A percentile compares a stretch with the other conserved stretches of the same genome.
phyloP scores from a whole-genome alignment of 2,329 filamentous ascomycete genomes.

The Neocucurbitaria cava region DNA sequence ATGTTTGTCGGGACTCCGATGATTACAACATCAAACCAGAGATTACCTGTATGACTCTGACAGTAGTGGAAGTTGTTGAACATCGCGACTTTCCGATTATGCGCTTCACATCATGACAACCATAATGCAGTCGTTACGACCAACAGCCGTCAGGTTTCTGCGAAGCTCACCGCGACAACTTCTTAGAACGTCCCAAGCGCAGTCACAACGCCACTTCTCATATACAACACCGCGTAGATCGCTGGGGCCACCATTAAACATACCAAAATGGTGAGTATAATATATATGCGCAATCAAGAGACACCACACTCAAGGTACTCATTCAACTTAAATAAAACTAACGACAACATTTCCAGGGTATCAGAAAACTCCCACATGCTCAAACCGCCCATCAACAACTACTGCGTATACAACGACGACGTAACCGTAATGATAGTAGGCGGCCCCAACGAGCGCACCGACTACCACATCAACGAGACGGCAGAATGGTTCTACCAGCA shows the following conservation, averaged over 20 bases:
- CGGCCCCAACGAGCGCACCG: slow-evolving; percentile 92
- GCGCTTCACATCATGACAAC: slow-evolving; percentile 6
- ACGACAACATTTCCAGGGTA: slow-evolving; percentile 67
- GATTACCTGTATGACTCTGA: too few relatives aligned
- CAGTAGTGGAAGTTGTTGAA: background rate
- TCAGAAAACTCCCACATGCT: slow-evolving; percentile 90
- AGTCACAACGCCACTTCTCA: slow-evolving; percentile 36
- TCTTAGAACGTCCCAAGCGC: slow-evolving; percentile 18
- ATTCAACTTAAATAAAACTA: background rate
- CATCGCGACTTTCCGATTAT: background rate
- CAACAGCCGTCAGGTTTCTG: slow-evolving; percentile 15
- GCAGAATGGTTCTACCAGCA: slow-evolving; percentile 99
- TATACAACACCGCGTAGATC: slow-evolving; percentile 24
- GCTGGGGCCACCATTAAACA: slow-evolving; percentile 46
- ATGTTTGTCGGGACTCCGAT: slow-evolving; percentile 4
- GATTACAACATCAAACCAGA: too few relatives aligned
- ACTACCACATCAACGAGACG: slow-evolving; percentile 98
- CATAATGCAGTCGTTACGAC: slow-evolving; percentile 29
- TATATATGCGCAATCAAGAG: background rate
- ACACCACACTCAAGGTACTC: background rate
- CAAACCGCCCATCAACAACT: slow-evolving; percentile 95
- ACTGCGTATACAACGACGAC: slow-evolving; percentile 88
- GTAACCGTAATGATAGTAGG: slow-evolving; percentile 94
- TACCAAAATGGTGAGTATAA: slow-evolving; percentile 50
- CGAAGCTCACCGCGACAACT: slow-evolving; percentile 16